Percentiles rank a stretch among this genome's conserved stretches.
phyloP scores from a whole-genome alignment of 306 rosid species.

The Cucumis hystrix region DNA sequence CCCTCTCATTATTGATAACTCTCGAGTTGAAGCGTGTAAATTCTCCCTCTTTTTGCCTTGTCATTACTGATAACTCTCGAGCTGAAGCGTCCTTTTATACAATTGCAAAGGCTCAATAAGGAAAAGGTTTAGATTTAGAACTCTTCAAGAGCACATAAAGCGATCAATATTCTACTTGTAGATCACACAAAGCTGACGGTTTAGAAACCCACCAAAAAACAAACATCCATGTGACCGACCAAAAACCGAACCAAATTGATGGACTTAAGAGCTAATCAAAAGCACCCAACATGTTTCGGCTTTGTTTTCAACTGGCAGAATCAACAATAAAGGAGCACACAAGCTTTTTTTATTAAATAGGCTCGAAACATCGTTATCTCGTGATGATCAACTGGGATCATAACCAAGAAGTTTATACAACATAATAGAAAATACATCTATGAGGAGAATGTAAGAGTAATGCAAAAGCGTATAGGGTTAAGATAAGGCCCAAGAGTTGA shows the following conservation, averaged over 20 bases:
- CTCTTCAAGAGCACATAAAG: neutral
- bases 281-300: neutral
- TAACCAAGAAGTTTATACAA: neutral
- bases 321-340: neutral
- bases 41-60: too few relatives aligned
- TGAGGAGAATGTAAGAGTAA: neutral
- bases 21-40: too few relatives aligned
- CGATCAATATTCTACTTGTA: too few relatives aligned
- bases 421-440: neutral
- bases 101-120: too few relatives aligned
- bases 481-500: constrained; percentile 5
- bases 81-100: too few relatives aligned
- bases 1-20: too few relatives aligned
- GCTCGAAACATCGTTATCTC: neutral
- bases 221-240: neutral
- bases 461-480: neutral
- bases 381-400: neutral
- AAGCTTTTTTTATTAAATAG: neutral
- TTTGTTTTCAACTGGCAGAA: neutral
- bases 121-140: too few relatives aligned
- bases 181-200: neutral
- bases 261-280: neutral
- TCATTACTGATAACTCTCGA: too few relatives aligned
- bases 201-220: neutral
- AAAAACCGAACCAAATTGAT: neutral